These are phyloP conservation scores for Daedaleopsis sinensis DNA, from an alignment of 768 basidiomycete species.

Conservation along the genomic window DNA sequence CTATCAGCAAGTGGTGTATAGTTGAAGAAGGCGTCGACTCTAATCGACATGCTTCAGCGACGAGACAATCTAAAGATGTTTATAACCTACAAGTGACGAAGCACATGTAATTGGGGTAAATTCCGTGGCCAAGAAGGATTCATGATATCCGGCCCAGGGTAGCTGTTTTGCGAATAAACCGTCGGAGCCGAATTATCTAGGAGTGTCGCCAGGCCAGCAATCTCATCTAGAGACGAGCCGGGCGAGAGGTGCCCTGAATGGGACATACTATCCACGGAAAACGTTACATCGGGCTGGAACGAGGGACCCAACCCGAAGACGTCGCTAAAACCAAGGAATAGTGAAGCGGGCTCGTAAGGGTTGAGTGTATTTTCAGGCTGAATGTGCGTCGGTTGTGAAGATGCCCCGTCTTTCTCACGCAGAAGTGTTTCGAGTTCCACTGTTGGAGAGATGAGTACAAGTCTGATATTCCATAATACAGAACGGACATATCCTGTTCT, in stretches of 20 bases:
- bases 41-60: conserved; percentile 27
- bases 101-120: conserved; percentile 62
- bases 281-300: neutral
- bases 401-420: conserved; percentile 45
- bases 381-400: neutral
- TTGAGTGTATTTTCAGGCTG: neutral
- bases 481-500: conserved; percentile 68
- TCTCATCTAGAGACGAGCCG: conserved; percentile 12
- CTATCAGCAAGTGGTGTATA: conserved; percentile 76
- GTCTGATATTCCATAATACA: conserved; percentile 1
- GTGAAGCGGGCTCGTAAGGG: neutral
- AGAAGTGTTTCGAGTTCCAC: conserved; percentile 72
- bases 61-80: neutral
- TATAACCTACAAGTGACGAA: conserved; percentile 63
- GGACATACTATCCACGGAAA: neutral
- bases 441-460: conserved; percentile 28
- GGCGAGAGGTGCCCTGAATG: neutral
- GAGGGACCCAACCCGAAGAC: too few species aligned
- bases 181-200: neutral
- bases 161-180: neutral
- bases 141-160: conserved; percentile 22
- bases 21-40: conserved; percentile 79
- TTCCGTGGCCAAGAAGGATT: conserved; percentile 56
- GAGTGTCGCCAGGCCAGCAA: conserved; percentile 14
- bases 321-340: neutral